Base-by-base conservation (phyloP, 441 rosid genomes). In the Gossypium davidsonii region DNA sequence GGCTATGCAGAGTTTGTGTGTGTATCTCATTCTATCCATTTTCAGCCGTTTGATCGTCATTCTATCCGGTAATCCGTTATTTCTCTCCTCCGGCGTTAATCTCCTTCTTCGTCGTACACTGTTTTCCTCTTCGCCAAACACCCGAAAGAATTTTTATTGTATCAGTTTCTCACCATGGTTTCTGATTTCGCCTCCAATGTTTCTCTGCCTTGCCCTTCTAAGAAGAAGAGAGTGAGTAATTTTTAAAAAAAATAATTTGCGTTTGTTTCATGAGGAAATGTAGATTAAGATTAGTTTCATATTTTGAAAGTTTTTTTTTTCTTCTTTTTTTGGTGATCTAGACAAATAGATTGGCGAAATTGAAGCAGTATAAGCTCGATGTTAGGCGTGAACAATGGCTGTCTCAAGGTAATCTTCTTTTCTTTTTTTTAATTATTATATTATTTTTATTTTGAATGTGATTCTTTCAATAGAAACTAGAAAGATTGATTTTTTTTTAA, bases 341-440 rank as follows among this genome's bases (percentile, higher is more conserved):
- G 87, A 73, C 74, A 69, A 77, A 85, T 56, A 83, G 83, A 72
- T 80, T 82, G 69, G 82, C 85, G 7, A 85, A 83, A 78, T 62
- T 82, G 78, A 83, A 83, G 78, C 84, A 82, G 80, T 75, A 60
- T 79, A 85, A 83, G 83, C 87, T 82, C 58, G 85, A 81, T 76
- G 83, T 78, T 69, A 83, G 89, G 61, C 89, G 87, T 21, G 87
- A 85, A 67, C 85, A 85, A 77, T 85, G 87, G 89, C 84, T 83
- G 56, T 85, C 89, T 39, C 89, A 80, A 21, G 37, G 73, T 70
- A 44, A 37, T 1, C 52, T 62, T 14, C 12, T 46, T n/a, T n/a
- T n/a, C n/a, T n/a, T 46, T 65, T 20, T 12, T 20, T 60, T 1
- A 58, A 42, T 26, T 3, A 7, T 44, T n/a, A 14, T 25, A 25